phyloP scores from a whole-genome alignment of 2,329 filamentous ascomycete genomes.

The Graphium sp. region DNA sequence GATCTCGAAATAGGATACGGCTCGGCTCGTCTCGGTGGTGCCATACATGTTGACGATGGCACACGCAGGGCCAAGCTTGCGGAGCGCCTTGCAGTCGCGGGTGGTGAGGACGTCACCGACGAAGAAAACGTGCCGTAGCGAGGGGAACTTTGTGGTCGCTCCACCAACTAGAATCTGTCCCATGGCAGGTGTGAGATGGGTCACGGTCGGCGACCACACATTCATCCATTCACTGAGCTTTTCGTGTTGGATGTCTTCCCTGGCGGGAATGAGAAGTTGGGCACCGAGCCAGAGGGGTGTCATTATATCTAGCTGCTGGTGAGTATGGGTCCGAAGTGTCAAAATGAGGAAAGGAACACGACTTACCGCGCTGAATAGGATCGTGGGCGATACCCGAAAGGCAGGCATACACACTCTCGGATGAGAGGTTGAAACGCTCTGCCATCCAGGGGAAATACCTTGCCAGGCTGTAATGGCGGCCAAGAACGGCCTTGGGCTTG shows the following conservation, averaged over 20 bases:
- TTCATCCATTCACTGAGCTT: constrained; percentile 78
- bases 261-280: constrained; percentile 59
- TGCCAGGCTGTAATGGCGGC: constrained; percentile 71
- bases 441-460: constrained; percentile 94
- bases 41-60: constrained; percentile 78
- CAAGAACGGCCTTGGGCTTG: constrained; percentile 70
- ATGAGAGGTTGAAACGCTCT: constrained; percentile 56
- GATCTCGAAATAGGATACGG: constrained; percentile 72
- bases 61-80: constrained; percentile 57
- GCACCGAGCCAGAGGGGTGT: constrained; percentile 80
- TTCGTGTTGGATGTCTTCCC: constrained; percentile 77
- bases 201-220: constrained; percentile 56
- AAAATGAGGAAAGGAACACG: not conserved
- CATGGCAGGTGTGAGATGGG: constrained; percentile 91
- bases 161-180: constrained; percentile 86
- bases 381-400: constrained; percentile 73
- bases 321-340: not conserved
- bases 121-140: constrained; percentile 68
- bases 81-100: constrained; percentile 62
- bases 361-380: constrained; percentile 40
- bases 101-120: constrained; percentile 84
- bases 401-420: constrained; percentile 64
- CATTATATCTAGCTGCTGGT: constrained; percentile 52
- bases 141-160: constrained; percentile 59
- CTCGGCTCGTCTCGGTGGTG: constrained; percentile 69